Conservation (phyloP, 345 rosid genomes). For the Eucalyptus sp. region DNA sequence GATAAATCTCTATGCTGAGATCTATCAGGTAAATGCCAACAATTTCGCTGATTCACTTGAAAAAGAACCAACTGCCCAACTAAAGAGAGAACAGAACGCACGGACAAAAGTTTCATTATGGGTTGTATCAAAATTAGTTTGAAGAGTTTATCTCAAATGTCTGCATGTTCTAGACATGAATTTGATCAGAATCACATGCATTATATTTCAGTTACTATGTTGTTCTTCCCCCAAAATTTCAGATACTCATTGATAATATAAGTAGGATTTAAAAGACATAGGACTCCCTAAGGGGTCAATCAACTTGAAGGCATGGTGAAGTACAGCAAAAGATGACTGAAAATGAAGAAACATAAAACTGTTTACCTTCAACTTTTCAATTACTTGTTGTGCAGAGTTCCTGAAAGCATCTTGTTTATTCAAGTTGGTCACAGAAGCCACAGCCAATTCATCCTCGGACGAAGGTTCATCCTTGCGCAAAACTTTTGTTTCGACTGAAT, state of each 20-base stretch:
- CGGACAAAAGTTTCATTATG: not conserved
- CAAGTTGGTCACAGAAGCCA: slow-evolving; percentile 31
- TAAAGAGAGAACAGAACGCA: not conserved
- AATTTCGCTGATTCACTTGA: not conserved
- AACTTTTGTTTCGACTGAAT: slow-evolving; percentile 39
- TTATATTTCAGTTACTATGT: not conserved
- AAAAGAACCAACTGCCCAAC: not conserved
- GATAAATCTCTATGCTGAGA: not conserved
- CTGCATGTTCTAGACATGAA: not conserved
- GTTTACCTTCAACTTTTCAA: slow-evolving; percentile 52
- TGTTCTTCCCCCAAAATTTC: not conserved
- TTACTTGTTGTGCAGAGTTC: slow-evolving; percentile 39
- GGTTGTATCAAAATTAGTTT: not conserved
- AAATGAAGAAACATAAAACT: not conserved
- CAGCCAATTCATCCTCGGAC: not conserved
- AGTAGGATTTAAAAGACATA: not conserved
- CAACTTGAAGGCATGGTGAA: not conserved
- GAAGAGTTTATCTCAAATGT: not conserved
- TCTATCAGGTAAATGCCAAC: not conserved
- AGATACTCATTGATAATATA: not conserved
- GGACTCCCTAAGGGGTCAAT: not conserved
- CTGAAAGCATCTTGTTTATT: slow-evolving; percentile 49
- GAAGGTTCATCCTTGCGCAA: slow-evolving; percentile 5
- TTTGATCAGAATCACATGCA: not conserved
- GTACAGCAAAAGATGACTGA: not conserved